Percentiles rank a stretch among this genome's conserved stretches.
These are phyloP conservation scores for Lachancea fermentati DNA, from an alignment of 805 yeast genomes.

Conservation along the genomic window DNA sequence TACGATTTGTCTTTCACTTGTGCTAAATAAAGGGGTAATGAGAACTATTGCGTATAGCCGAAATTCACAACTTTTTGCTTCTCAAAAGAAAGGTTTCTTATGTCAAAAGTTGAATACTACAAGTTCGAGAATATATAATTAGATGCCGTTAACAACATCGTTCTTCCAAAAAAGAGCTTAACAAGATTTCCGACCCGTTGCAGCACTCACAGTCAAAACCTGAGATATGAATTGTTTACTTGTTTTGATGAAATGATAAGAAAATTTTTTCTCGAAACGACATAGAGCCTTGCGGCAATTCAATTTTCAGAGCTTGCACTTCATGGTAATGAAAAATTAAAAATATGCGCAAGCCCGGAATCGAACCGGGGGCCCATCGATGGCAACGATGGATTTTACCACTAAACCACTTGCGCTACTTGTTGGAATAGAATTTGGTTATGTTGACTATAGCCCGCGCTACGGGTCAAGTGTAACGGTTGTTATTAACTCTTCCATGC, in stretches of 20 bases:
- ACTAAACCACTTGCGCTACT: slow-evolving; percentile 22
- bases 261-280: not conserved
- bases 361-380: slow-evolving; percentile 31
- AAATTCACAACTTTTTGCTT: not conserved
- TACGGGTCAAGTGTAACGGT: too few species aligned
- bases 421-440: not conserved
- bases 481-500: too few species aligned
- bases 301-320: not conserved
- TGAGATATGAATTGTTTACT: not conserved
- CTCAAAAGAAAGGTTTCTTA: not conserved
- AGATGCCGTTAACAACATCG: not conserved
- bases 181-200: not conserved
- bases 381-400: slow-evolving; percentile 30
- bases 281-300: not conserved
- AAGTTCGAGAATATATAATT: not conserved
- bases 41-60: not conserved
- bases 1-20: not conserved
- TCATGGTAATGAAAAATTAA: not conserved
- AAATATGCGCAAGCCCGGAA: slow-evolving; percentile 28
- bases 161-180: not conserved
- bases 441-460: too few species aligned
- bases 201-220: not conserved
- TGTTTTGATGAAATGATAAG: not conserved
- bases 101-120: not conserved
- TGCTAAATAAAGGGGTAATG: not conserved